Evolutionary conservation across 225 moss, liverwort and hornwort genomes (phyloP), one percentile per base, ranked within the genome.

Genomic region (Bryoerythrophyllum caledonicum): DNA sequence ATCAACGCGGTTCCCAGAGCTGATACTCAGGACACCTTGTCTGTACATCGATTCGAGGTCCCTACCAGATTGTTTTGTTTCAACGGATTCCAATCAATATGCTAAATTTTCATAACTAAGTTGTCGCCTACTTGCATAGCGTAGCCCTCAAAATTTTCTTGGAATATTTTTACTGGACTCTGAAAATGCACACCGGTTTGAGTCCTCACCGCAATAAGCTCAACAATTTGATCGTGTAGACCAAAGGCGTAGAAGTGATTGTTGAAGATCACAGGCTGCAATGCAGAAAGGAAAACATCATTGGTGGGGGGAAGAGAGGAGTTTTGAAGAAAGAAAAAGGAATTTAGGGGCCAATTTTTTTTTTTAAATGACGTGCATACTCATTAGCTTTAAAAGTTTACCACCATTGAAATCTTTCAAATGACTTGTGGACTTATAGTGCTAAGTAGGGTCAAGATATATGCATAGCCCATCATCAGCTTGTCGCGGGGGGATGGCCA

Each of bases 241-340:
- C 92, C 92, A 63, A 95, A 95, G 79, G 92, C 92, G 61, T 95
- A 95, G 63, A 95, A 95, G 75, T 95, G 95, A 76, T 95, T 91
- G 70, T 95, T 77, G 85, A 95, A 95, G 38, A 95, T 80, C 40
- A 95, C 89, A 81, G 95, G 95, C 95, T 95, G 88, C 82, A 75
- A 76, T 26, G 19, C 64, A 65, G 55, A 44, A 61, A 60, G 24
- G 40, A 56, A 23, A 66, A 52, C 55, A 64, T 30, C n/a, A n/a
- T n/a, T n/a, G n/a, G n/a, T n/a, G n/a, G n/a, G n/a, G n/a, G n/a
- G n/a, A n/a, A n/a, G n/a, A n/a, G n/a, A n/a, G n/a, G n/a, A n/a
- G n/a, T n/a, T n/a, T n/a, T n/a, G n/a, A n/a, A n/a, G n/a, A n/a
- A n/a, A n/a, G n/a, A n/a, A n/a, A n/a, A n/a, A n/a, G n/a, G n/a